A percentile compares a stretch with the other conserved stretches of the same genome.
Evolutionary conservation across 805 yeast genomes (phyloP).

Genomic region (Candida taoyuanica): DNA sequence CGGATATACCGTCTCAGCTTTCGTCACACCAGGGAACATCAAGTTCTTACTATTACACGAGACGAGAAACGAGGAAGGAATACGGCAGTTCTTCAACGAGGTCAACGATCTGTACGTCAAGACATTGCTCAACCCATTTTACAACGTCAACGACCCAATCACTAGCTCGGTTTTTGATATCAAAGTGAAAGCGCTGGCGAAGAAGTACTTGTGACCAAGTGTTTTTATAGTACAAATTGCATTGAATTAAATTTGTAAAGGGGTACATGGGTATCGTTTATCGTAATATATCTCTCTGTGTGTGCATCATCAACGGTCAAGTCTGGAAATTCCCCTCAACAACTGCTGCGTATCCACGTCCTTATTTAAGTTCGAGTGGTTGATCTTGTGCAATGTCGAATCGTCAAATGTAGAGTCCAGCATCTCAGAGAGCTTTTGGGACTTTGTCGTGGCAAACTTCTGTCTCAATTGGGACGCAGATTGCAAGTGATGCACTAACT

Average conservation of each 20-base stretch:
- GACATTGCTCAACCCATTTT: slow-evolving; percentile 82
- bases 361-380: slow-evolving; percentile 21
- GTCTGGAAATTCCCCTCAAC: slow-evolving; percentile 31
- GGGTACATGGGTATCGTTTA: not conserved
- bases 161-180: slow-evolving; percentile 70
- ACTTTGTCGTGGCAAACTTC: slow-evolving; percentile 35
- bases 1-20: slow-evolving; percentile 78
- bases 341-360: slow-evolving; percentile 30
- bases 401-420: slow-evolving; percentile 39
- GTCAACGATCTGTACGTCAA: slow-evolving; percentile 86
- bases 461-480: slow-evolving; percentile 18
- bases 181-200: slow-evolving; percentile 65
- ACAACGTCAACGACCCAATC: slow-evolving; percentile 69
- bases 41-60: slow-evolving; percentile 74
- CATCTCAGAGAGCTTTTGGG: slow-evolving; percentile 37
- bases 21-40: slow-evolving; percentile 81
- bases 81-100: slow-evolving; percentile 79
- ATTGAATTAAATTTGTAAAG: not conserved
- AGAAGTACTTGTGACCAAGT: slow-evolving; percentile 55
- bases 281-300: not conserved
- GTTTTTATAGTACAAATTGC: slow-evolving; percentile 1
- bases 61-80: slow-evolving; percentile 56
- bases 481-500: slow-evolving; percentile 21
- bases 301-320: slow-evolving; percentile 16
- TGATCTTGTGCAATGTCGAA: slow-evolving; percentile 33